Evolutionary conservation across 1,284 basidiomycete species (phyloP), one percentile per base, ranked within the genome.

Genomic region (Wolfiporia cocos): DNA sequence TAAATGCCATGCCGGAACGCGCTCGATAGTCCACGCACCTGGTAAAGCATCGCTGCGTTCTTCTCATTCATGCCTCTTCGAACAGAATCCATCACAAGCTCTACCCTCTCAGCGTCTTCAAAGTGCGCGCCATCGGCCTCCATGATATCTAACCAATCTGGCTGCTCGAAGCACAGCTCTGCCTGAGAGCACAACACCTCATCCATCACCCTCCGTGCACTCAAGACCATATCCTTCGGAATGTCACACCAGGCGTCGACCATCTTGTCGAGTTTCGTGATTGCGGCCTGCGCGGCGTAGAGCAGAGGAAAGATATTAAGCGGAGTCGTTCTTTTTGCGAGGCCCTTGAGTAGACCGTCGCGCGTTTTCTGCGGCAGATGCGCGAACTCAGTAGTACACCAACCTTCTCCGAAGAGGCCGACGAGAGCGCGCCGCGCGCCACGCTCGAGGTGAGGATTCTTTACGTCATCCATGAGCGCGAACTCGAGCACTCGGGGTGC

Each of bases 401-500:
- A 95, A 3, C 86, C 82, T 49, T 90, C 84, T 7, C 87, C 88
- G 56, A 90, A 95, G 17, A 88, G 71, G 0, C 81, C 78, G 1
- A 91, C 79, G 5, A 96, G 69, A 11, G 85, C 87, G 3, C 81
- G 69, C 6, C 85, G 71, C 0, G 87, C 81, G 0, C 82, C 81
- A 5, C 78, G 71, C 38, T 87, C 81, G 1, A 96, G 73, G 31
- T 77, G 68, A 0, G 69, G 54, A 52, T 90, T 89, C 46, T 78
- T 74, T 14, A 93, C 83, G 52, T 95, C 92, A 5, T 83, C 76
- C 0, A 71, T 58, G 4, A 81, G 52, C 0, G 90, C 74, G 47
- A 95, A 95, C 47, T 86, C 81, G 54, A 93, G 82, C 1, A 93
- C 76, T 18, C 91, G 71, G 0, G 89, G 86, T 0, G 80, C 78